Base-by-base conservation (phyloP, 2,329 filamentous ascomycete genomes). In the Setomelanomma holmii region DNA sequence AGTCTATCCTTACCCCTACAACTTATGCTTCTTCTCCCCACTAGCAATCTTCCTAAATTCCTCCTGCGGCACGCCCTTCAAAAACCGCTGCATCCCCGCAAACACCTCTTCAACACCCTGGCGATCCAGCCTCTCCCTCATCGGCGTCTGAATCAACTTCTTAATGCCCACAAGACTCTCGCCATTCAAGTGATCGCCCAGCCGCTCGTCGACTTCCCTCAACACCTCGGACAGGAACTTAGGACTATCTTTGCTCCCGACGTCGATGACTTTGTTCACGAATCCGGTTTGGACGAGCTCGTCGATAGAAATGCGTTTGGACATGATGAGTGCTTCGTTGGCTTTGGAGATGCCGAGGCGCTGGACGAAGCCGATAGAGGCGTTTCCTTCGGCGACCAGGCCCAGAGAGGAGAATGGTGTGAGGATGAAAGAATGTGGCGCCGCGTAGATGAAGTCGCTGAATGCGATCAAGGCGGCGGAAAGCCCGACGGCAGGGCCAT, bases 281-380 rank as follows among this genome's bases (percentile, higher is more conserved):
- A 91, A 98, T 0, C 93, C 93, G 2, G 85, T 83, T 7, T 82
- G 78, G 56, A 93, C 80, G 23, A 98, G 81, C 69, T 96, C 91
- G 20, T 88, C 84, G 23, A 85, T 84, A 0, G 80, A 73, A 63
- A 98, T 90, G 39, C 87, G 83, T 75, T 89, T 90, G 67, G 89
- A 92, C 89, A 96, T 95, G 61, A 99, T 87, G 11, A 98, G 82
- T 11, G 95, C 93, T 80, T 98, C 95, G 69, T 96, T 96, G 8
- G 92, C 93, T 71, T 90, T 90, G 52, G 84, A 80, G 44, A 91
- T 83, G 1, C 95, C 95, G 20, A 98, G 80, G 0, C 93, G 81
- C 65, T 89, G 84, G 12, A 95, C 90, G 51, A 98, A 88, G 0
- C 88, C 91, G 49, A 86, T 80, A 14, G 87, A 91, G 0, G 92